phyloP scores from a whole-genome alignment of 78 protist species.

The Guillardia theta region DNA sequence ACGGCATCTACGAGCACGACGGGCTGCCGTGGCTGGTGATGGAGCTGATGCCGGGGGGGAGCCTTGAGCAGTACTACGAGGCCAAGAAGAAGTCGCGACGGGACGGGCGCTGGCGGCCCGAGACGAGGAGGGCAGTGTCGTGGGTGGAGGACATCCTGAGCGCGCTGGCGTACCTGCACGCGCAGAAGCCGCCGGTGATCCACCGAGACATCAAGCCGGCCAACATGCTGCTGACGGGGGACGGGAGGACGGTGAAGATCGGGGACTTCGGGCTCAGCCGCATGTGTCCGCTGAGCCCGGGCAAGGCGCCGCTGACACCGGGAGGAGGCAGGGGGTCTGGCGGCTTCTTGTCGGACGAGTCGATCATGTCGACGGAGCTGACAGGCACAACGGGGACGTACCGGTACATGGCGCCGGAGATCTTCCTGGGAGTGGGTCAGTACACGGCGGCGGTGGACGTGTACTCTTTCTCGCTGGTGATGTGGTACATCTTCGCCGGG shows the following conservation, averaged over 20 bases:
- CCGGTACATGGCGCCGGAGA: constrained; percentile 28
- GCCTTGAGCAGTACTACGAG: background rate
- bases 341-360: background rate
- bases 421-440: background rate
- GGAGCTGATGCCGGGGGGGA: background rate
- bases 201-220: constrained; percentile 32
- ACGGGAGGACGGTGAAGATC: background rate
- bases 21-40: background rate
- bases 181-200: background rate
- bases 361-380: background rate
- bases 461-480: background rate
- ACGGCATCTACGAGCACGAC: background rate
- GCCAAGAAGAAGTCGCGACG: background rate
- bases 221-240: background rate
- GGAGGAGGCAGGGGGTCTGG: background rate
- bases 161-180: background rate
- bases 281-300: background rate
- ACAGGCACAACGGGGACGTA: background rate
- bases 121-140: background rate
- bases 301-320: background rate
- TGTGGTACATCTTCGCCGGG: background rate
- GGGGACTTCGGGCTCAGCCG: background rate
- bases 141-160: background rate
- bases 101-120: too few species aligned
- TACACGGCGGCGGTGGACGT: constrained; percentile 1